phyloP scores from a whole-genome alignment of 441 rosid species.

The Omphalea diandra region DNA sequence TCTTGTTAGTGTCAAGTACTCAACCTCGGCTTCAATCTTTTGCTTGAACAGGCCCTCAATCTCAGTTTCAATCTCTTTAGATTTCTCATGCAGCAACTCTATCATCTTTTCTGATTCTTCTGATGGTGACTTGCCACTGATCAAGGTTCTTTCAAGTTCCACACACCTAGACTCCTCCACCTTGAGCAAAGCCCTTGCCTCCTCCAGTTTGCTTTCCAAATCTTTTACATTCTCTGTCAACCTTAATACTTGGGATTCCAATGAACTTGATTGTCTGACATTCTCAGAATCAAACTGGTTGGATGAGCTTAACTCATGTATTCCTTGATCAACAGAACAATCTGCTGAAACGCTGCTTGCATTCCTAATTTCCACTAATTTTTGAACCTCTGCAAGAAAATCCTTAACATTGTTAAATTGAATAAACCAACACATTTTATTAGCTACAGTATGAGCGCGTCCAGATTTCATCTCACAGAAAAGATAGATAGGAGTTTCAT shows the following conservation, averaged over 20 bases:
- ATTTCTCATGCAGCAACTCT: constrained; percentile 35
- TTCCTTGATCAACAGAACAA: constrained; percentile 23
- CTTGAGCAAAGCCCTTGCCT: constrained; percentile 42
- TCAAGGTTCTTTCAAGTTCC: constrained; percentile 48
- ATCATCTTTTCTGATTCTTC: constrained; percentile 36
- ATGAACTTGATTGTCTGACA: constrained; percentile 28
- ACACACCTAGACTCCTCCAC: constrained; percentile 53
- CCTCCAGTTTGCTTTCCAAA: constrained; percentile 61
- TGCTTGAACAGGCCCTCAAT: constrained; percentile 63
- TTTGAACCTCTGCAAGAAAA: constrained; percentile 57
- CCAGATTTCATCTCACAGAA: background rate
- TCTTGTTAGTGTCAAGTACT: constrained; percentile 44
- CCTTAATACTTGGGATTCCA: constrained; percentile 46
- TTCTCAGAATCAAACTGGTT: constrained; percentile 34
- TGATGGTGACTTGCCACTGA: constrained; percentile 24
- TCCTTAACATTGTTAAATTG: constrained; percentile 3
- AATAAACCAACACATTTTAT: background rate
- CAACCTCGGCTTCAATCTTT: constrained; percentile 77
- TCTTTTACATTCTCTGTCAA: constrained; percentile 47
- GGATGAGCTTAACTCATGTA: constrained; percentile 41
- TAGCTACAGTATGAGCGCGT: constrained; percentile 1
- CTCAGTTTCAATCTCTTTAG: constrained; percentile 45
- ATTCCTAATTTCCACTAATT: constrained; percentile 62
- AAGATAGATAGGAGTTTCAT: background rate
- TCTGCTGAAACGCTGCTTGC: constrained; percentile 33